Base-by-base conservation (phyloP, 306 rosid species). In the Cicer pinnatifidum region DNA sequence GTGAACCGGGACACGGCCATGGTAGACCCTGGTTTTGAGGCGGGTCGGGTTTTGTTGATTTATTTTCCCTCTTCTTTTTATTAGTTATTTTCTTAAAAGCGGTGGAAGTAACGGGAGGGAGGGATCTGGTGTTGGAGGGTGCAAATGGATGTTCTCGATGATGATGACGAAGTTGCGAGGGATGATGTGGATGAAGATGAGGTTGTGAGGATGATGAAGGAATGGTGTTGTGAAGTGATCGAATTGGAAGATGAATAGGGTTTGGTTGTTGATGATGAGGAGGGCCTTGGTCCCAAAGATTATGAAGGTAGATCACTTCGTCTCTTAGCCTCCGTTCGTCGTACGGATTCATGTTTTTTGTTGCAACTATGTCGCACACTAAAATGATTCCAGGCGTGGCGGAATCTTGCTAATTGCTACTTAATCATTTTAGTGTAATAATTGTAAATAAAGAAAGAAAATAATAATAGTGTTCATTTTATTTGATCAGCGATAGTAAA, bases 241-340 rank as follows among this genome's bases (percentile, higher is more conserved):
- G 75, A 9, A 40, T 13, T 7, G 80, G 60, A 65, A n/a, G n/a
- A 38, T 11, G 72, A 46, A 51, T 20, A 39, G 83, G 77, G 67
- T 69, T 71, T 28, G 60, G 71, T 4, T 85, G 20, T 1, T 46
- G 59, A 35, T 6, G 54, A 37, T 17, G 43, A 6, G 80, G 77
- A 23, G 89, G 97, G 6, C 91, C 91, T 82, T 75, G 96, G 58
- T 50, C 89, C 92, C 95, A 87, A 10, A 91, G 89, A 84, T 88
- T 69, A 70, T 87, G 97, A 35, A 87, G 92, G 72, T 72, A 82
- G 23, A 82, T 74, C 5, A 91, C 92, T 71, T 91, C 92, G 6
- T 85, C 73, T 60, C 84, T 75, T 43, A 84, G 76, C 9, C 63
- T 78, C 77, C 74, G 44, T 13, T 86, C 87, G 0, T 68, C 62